Conservation (phyloP, 495 filamentous ascomycete species). For the Cercophora newfieldiana region DNA sequence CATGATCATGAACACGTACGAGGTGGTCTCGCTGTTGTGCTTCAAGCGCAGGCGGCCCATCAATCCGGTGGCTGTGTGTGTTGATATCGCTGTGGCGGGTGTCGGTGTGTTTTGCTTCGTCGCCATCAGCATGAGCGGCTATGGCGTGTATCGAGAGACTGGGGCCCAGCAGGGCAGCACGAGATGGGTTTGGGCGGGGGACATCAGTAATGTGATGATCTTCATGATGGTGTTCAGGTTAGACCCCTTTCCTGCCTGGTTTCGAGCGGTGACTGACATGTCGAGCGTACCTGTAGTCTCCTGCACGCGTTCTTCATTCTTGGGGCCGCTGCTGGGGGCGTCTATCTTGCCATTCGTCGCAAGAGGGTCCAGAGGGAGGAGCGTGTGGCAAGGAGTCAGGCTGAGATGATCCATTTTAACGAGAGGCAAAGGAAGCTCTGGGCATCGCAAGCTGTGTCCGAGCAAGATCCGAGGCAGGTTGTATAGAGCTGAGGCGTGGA, state of each 20-base stretch:
- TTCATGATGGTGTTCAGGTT: constrained; percentile 35
- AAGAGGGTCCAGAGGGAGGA: not conserved
- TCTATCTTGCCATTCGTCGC: constrained; percentile 11
- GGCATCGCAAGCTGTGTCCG: not conserved
- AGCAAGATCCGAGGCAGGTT: not conserved
- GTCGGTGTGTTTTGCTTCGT: constrained; percentile 31
- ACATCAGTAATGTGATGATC: constrained; percentile 31
- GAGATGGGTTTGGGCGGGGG: constrained; percentile 17
- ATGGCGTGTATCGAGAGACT: not conserved
- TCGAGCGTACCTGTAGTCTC: constrained; percentile 14
- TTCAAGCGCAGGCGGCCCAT: constrained; percentile 20
- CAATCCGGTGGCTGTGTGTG: constrained; percentile 25
- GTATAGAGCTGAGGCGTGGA: not conserved
- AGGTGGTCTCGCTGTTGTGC: constrained; percentile 24
- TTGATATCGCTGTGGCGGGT: constrained; percentile 23
- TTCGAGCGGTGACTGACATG: not conserved
- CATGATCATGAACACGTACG: constrained; percentile 21
- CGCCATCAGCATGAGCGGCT: constrained; percentile 17
- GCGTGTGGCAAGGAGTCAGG: constrained; percentile 18
- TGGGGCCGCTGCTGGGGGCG: constrained; percentile 18
- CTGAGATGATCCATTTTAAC: constrained; percentile 26
- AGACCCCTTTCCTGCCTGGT: too few relatives aligned
- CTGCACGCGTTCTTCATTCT: constrained; percentile 27
- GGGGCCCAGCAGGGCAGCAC: not conserved
- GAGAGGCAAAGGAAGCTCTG: constrained; percentile 14